Base-by-base conservation (phyloP, 768 basidiomycete species). In the Naganishia vishniacii region DNA sequence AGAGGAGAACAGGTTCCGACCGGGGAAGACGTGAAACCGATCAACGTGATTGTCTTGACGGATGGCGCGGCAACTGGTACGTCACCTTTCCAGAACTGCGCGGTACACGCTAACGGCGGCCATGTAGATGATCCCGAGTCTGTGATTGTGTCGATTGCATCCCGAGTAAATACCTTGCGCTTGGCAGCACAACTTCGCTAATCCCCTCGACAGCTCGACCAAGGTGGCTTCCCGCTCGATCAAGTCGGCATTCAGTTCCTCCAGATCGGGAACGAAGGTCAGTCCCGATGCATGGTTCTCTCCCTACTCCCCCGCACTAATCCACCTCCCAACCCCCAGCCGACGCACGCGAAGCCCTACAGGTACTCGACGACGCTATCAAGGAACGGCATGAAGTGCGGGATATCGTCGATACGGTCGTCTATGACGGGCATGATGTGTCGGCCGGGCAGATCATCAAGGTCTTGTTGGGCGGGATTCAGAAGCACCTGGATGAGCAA, bases 321-420 rank as follows among this genome's bases (percentile, higher is more conserved):
- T n/a, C n/a, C n/a, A 8, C 15, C 28, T 32, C 16, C 26, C 28
- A 20, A 32, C 40, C 9, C 28, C 45, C 45, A 48, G 37, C 48
- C 34, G 31, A 28, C 51, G 79, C 84, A 47, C 68, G 80, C 2
- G 77, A 75, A 46, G 73, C 80, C 15, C 65, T 82, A 37, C 78
- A 79, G 61, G 77, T 90, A 60, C 78, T 88, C 13, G 88, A 88
- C 67, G 82, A 87, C 68, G 82, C 79, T 12, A 75, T 88, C 37
- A 69, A 79, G 13, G 67, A 65, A 1, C 76, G 62, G 5, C 75
- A 82, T 68, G 58, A 69, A 1, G 64, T 75, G 41, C 63, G 85
- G 80, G 87, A 88, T 69, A 88, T 88, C 25, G 85, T 88, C 0
- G 87, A 88, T 69, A 87, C 85, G 2, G 85, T 84, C 0, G 82